phyloP scores from a whole-genome alignment of 2,329 filamentous ascomycete genomes.

The Emmonsiellopsis sp. region DNA sequence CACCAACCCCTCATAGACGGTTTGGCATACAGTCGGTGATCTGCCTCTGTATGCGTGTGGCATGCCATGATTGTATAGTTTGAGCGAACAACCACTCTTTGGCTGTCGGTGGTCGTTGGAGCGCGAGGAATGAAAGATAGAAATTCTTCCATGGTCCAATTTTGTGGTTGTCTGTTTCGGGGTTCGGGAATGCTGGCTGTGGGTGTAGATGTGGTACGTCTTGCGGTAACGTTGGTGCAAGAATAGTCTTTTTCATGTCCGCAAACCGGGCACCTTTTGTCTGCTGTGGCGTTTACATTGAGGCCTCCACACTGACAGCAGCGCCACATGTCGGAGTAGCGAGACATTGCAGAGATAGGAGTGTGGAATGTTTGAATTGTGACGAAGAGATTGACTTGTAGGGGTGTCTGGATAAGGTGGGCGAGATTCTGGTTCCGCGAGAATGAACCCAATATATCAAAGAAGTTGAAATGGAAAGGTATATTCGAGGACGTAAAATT shows the following conservation, averaged over 20 bases:
- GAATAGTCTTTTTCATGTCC: conserved; percentile 6
- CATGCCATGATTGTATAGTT: conserved; percentile 1
- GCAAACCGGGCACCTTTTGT: conserved; percentile 8
- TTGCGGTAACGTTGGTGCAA: conserved; percentile 4
- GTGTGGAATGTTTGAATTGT: no score
- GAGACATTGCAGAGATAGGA: no score
- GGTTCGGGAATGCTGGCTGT: not conserved
- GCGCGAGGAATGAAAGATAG: not conserved
- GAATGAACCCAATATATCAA: no score
- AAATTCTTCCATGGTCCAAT: not conserved
- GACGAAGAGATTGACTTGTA: no score
- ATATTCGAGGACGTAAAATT: no score
- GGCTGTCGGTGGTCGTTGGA: not conserved
- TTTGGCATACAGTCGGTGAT: not conserved
- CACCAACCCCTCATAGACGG: conserved; percentile 10
- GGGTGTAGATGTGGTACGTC: not conserved
- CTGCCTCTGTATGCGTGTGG: not conserved
- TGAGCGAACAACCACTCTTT: not conserved
- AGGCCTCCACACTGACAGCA: conserved; percentile 15
- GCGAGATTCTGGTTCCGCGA: no score
- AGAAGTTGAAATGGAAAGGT: no score
- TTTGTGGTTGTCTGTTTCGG: not conserved
- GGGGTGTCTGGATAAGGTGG: no score
- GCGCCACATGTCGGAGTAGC: conserved; percentile 13
- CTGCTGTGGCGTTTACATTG: conserved; percentile 4